These are phyloP conservation scores for Penicillium egyptiacum DNA, from an alignment of 495 filamentous ascomycete species.

Conservation along the genomic window DNA sequence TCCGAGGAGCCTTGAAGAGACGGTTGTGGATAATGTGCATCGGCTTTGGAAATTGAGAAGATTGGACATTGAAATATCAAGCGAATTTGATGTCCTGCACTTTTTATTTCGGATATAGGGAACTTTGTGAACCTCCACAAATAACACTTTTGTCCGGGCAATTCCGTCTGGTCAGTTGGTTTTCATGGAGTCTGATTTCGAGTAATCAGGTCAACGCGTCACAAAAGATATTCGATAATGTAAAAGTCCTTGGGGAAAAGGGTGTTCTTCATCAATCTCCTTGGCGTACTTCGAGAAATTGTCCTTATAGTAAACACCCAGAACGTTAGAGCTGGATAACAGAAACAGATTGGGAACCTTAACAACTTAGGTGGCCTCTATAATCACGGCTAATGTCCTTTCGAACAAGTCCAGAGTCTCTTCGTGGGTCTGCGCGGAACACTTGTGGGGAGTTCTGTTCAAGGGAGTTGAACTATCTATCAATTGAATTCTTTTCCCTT, in stretches of 20 bases:
- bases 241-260: slow-evolving; percentile 11
- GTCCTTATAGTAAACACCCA: slow-evolving; percentile 34
- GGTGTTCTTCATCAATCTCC: slow-evolving; percentile 41
- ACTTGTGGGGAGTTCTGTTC: not conserved
- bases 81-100: no score
- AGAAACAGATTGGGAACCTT: not conserved
- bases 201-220: no score
- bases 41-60: not conserved
- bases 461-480: no score
- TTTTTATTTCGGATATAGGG: no score
- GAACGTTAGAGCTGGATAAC: not conserved
- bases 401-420: not conserved
- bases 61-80: no score
- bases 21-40: not conserved
- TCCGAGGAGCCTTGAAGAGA: not conserved
- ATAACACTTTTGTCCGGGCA: no score
- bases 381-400: slow-evolving; percentile 1
- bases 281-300: slow-evolving; percentile 46
- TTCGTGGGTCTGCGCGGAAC: slow-evolving; percentile 1
- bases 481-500: not conserved
- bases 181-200: no score
- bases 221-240: no score
- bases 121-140: no score
- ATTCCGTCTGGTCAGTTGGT: no score
- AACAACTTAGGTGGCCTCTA: not conserved